Conservation (phyloP, 192 early-diverging fungal genomes). For the Coemansia sp. region DNA sequence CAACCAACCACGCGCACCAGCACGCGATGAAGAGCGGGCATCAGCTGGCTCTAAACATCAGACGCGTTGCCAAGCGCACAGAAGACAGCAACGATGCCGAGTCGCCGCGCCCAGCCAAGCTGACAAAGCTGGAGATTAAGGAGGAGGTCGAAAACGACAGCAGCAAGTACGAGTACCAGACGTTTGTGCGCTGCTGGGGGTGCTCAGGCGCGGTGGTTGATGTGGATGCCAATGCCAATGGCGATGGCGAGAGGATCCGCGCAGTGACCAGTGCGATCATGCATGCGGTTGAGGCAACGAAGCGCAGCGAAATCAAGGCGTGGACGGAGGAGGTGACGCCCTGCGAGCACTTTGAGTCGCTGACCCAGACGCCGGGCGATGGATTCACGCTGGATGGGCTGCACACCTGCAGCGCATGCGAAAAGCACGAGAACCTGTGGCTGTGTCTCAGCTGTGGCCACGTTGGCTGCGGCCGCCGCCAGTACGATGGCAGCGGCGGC, state of each 20-base stretch:
- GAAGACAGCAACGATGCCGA: conserved; percentile 9
- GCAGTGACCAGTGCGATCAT: conserved; percentile 59
- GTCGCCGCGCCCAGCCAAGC: conserved; percentile 61
- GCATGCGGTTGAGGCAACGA: conserved; percentile 74
- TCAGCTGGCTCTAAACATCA: conserved; percentile 82
- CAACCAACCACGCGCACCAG: conserved; percentile 70
- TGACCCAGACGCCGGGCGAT: conserved; percentile 64
- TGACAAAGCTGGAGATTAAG: conserved; percentile 90
- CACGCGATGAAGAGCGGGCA: conserved; percentile 78
- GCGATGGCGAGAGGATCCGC: neutral
- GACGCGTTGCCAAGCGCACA: conserved; percentile 57
- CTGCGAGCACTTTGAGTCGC: conserved; percentile 76
- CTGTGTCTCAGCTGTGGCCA: conserved; percentile 92
- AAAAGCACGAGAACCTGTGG: conserved; percentile 93
- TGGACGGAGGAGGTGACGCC: conserved; percentile 86
- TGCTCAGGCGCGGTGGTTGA: conserved; percentile 59
- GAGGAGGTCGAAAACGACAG: conserved; percentile 65
- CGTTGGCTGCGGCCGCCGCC: conserved; percentile 90
- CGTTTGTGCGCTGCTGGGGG: conserved; percentile 75
- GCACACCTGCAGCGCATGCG: conserved; percentile 63
- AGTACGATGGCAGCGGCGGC: conserved; percentile 89
- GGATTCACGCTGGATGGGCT: conserved; percentile 23
- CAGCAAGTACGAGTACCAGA: conserved; percentile 74
- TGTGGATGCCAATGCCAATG: conserved; percentile 3
- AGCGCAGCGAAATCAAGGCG: conserved; percentile 86